Base-by-base conservation (phyloP, 2,329 filamentous ascomycete species). In the Zasmidium citrigriseum region DNA sequence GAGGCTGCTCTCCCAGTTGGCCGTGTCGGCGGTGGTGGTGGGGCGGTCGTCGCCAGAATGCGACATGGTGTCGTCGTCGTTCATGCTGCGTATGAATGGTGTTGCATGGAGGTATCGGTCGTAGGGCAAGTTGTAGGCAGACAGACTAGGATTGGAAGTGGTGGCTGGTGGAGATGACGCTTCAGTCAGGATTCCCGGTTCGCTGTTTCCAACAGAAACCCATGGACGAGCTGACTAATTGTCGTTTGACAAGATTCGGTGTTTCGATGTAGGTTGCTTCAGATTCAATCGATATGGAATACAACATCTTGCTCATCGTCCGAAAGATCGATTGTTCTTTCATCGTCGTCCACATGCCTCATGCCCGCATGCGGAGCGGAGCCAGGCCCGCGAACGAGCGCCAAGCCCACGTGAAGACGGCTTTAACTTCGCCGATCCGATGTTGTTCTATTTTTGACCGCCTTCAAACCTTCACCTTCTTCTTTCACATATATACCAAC, bases 1-100 rank as follows among this genome's bases (percentile, higher is more conserved):
- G 49, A 47, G 14, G 20, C 46, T 25, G 44, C 55, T 49, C 24
- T 46, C 55, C 52, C 41, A 52, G 29, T 24, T 49, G 25, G 23
- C n/a, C 21, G 52, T 24, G 18, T 48, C 21, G 20, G 18, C 34
- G 34, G 25, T 12, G 14, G 24, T 2, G 47, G 18, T 41, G 22
- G 47, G 4, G 21, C 25, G n/a, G 11, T 47, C 41, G 14, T 47
- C 46, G 47, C 27, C 47, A 21, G 57, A 48, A 20, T 59, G 57
- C 57, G 57, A 59, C 57, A 59, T 59, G 57, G 14, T 52, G 47
- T 52, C 49, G 41, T 41, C 27, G 53, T 48, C 7, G 12, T 9
- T 41, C 34, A 41, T 41, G 34, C 34, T 41, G 34, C 12, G 16
- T 41, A 41, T 41, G 14, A 16, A 41, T 41, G 14, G 34, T 41